These are phyloP conservation scores for Colletotrichum siamense DNA, from an alignment of 2,329 filamentous ascomycete species.

Conservation along the genomic window DNA sequence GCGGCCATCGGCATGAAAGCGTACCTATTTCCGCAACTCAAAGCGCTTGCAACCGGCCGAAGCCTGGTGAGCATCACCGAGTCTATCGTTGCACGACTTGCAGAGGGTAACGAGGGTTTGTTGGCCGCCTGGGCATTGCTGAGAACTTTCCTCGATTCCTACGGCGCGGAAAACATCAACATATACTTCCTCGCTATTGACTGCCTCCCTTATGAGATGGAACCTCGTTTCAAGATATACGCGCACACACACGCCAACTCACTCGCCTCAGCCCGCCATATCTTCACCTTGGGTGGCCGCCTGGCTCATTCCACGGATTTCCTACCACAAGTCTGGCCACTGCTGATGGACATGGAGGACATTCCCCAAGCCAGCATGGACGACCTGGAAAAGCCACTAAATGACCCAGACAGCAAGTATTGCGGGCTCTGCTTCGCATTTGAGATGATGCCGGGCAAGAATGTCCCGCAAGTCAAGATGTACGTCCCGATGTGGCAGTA, in stretches of 20 bases:
- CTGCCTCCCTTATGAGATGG: background rate
- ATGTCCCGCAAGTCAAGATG: background rate
- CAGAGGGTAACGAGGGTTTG: background rate
- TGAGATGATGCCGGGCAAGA: background rate
- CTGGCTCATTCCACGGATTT: background rate
- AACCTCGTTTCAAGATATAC: background rate
- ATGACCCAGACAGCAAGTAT: background rate
- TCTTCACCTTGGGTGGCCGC: background rate
- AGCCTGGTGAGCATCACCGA: background rate
- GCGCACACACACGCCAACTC: background rate
- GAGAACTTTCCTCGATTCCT: background rate
- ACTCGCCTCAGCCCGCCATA: background rate
- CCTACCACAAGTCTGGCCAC: background rate
- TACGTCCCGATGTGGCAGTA: background rate
- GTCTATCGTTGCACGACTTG: background rate
- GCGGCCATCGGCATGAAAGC: constrained; percentile 1
- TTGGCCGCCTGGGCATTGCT: background rate
- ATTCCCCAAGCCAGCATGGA: background rate
- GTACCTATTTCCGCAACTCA: constrained; percentile 10
- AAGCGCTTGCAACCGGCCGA: background rate
- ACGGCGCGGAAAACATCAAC: background rate
- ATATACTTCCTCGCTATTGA: background rate
- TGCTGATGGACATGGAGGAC: background rate
- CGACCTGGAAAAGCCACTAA: background rate
- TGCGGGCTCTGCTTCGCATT: background rate